Percentiles rank a stretch among this genome's conserved stretches.
phyloP scores from a whole-genome alignment of 2,329 filamentous ascomycete genomes.

The Fusarium nygamai region DNA sequence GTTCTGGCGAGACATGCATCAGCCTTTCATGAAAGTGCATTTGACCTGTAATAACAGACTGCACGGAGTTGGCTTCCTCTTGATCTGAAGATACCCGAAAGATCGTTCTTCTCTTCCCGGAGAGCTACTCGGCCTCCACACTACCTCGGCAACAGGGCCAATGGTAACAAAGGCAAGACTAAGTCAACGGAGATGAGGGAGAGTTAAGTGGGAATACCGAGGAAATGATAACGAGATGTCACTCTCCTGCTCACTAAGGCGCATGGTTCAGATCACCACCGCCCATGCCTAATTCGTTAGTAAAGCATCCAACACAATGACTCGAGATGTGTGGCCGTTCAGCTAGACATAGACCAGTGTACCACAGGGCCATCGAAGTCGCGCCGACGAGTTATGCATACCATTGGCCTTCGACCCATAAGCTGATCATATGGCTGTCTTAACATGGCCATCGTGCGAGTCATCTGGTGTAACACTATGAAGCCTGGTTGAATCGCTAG shows the following conservation, averaged over 20 bases:
- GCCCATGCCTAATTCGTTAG: not conserved
- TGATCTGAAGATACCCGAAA: constrained; percentile 11
- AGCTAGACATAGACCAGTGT: not conserved
- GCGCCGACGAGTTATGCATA: not conserved
- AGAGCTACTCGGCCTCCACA: constrained; percentile 23
- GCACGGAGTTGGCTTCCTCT: not conserved
- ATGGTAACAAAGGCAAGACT: constrained; percentile 3
- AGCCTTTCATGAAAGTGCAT: constrained; percentile 10
- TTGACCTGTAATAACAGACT: not conserved
- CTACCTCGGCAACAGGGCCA: not conserved
- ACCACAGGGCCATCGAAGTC: not conserved
- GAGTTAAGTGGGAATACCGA: constrained; percentile 16
- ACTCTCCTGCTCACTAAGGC: not conserved
- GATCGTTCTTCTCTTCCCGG: constrained; percentile 3
- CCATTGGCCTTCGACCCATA: not conserved
- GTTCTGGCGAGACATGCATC: constrained; percentile 37
- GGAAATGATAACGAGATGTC: constrained; percentile 19
- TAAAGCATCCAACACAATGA: not conserved
- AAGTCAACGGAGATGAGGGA: constrained; percentile 11
- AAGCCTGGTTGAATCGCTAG: constrained; percentile 1
- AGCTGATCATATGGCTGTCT: not conserved
- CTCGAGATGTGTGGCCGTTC: constrained; percentile 1
- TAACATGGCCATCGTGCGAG: not conserved
- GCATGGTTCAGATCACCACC: not conserved
- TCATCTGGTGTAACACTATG: not conserved